Percentiles rank a stretch among this genome's conserved stretches.
Evolutionary conservation across 768 basidiomycete species (phyloP).

Genomic region (Phlegmacium glaucopus): DNA sequence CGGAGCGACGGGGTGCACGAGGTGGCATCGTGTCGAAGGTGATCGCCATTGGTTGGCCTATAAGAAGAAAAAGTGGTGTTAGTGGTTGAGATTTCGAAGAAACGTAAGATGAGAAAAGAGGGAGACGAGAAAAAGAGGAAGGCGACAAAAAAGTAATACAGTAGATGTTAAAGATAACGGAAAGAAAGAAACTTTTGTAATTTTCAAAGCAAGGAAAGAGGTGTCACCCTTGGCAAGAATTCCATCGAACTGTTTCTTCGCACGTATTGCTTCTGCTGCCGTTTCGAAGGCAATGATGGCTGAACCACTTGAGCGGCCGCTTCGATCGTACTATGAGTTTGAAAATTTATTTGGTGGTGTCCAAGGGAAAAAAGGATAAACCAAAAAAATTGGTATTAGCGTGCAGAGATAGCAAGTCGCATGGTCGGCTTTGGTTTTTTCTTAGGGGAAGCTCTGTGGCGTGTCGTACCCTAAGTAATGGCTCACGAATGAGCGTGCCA

Average conservation of each 20-base stretch:
- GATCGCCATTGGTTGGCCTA: constrained; percentile 80
- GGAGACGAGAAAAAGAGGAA: not conserved
- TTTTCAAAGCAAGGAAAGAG: constrained; percentile 5
- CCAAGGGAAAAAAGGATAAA: constrained; percentile 21
- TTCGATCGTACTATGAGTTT: constrained; percentile 83
- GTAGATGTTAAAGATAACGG: not conserved
- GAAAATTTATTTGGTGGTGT: constrained; percentile 21
- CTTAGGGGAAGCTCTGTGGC: constrained; percentile 60
- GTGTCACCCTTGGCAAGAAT: constrained; percentile 80
- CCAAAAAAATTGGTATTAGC: constrained; percentile 34
- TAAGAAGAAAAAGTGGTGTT: not conserved
- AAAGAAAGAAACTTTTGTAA: too few relatives aligned
- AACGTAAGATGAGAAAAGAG: too few relatives aligned
- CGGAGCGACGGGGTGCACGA: constrained; percentile 42
- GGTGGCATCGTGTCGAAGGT: constrained; percentile 51
- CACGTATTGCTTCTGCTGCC: constrained; percentile 70
- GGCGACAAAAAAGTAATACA: not conserved
- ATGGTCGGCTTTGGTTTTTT: constrained; percentile 47
- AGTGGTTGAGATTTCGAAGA: not conserved
- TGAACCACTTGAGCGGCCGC: constrained; percentile 85
- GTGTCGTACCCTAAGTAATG: constrained; percentile 91
- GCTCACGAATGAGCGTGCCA: constrained; percentile 90
- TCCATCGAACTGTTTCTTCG: constrained; percentile 83
- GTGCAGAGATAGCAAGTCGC: constrained; percentile 28
- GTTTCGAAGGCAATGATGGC: constrained; percentile 82